Conservation (phyloP, 768 basidiomycete genomes). For the Auricularia sp. region DNA sequence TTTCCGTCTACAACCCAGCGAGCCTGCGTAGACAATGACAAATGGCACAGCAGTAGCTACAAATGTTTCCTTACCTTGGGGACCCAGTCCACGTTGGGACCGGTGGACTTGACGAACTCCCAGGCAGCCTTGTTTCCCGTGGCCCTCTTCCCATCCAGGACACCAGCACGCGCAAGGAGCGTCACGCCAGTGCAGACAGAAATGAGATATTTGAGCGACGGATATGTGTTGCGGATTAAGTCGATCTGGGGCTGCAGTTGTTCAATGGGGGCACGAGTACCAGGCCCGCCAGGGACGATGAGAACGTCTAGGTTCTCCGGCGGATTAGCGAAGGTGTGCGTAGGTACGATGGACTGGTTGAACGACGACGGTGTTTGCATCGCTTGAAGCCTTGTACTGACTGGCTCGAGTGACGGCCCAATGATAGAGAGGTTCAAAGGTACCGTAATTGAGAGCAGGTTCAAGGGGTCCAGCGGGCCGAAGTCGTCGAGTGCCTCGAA, state of each 20-base stretch:
- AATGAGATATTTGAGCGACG: slow-evolving; percentile 3
- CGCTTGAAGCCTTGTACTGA: background rate
- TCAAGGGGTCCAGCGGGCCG: slow-evolving; percentile 2
- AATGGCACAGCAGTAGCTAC: background rate
- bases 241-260: background rate
- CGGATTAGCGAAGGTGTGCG: slow-evolving; percentile 3
- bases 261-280: background rate
- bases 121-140: slow-evolving; percentile 7
- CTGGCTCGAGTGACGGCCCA: slow-evolving; percentile 1
- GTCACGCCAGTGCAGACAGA: slow-evolving; percentile 5
- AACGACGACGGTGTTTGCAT: background rate
- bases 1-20: slow-evolving; percentile 11
- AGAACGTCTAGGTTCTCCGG: slow-evolving; percentile 2
- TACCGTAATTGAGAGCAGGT: background rate
- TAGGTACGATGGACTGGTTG: slow-evolving; percentile 2
- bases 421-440: slow-evolving; percentile 4
- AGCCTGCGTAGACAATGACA: background rate
- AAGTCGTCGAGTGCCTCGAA: slow-evolving; percentile 1
- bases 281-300: background rate
- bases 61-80: background rate
- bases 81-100: slow-evolving; percentile 6
- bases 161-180: slow-evolving; percentile 8
- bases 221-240: background rate
- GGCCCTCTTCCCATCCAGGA: slow-evolving; percentile 7
- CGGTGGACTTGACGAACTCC: background rate